Base-by-base conservation (phyloP, 495 filamentous ascomycete species). In the Trichoderma virens region DNA sequence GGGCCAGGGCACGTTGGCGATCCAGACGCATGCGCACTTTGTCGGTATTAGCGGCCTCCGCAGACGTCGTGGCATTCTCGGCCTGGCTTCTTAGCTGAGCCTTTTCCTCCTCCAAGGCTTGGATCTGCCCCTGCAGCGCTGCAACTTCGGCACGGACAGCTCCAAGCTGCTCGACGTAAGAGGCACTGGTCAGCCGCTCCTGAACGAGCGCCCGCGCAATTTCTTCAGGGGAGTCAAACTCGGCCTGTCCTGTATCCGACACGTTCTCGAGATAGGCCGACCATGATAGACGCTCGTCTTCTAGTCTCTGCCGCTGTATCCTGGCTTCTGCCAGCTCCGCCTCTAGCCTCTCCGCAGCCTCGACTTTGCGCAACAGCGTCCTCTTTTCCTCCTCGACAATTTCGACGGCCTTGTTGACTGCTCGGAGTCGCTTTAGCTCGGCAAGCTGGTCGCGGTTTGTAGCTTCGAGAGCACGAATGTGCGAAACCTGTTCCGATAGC, bases 331-430 rank as follows among this genome's bases (percentile, higher is more conserved):
- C 80, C 27, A 97, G 80, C 69, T 96, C 88, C 20, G 84, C 79
- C 64, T 90, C 83, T 14, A 97, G 68, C 27, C 85, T 82, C 65
- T 90, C 85, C 80, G 94, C 88, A 30, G 89, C 75, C 65, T 89
- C 84, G 31, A 99, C 67, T 67, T 85, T 89, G 60, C 85, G 85
- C 71, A 97, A 88, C 62, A 99, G 78, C 0, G 85, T 83, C 66
- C 89, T 82, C 78, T 98, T 98, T 77, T 99, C 91, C 70, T 99
- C 94, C 69, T 98, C 93, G 0, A 97, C 87, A n/a, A 98, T 83
- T 67, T 97, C 92, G 5, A 97, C 86, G 39, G 88, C 90, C 73
- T 90, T 93, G 69, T 90, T 86, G 23, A 87, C 71, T 70, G 91
- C 88, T 18, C 91, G 85, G 45, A 93, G 80, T 65, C 90, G 86